A percentile compares a stretch with the other conserved stretches of the same genome.
phyloP scores from a whole-genome alignment of 78 protist genomes.

The Planoprotostelium fungivorum region DNA sequence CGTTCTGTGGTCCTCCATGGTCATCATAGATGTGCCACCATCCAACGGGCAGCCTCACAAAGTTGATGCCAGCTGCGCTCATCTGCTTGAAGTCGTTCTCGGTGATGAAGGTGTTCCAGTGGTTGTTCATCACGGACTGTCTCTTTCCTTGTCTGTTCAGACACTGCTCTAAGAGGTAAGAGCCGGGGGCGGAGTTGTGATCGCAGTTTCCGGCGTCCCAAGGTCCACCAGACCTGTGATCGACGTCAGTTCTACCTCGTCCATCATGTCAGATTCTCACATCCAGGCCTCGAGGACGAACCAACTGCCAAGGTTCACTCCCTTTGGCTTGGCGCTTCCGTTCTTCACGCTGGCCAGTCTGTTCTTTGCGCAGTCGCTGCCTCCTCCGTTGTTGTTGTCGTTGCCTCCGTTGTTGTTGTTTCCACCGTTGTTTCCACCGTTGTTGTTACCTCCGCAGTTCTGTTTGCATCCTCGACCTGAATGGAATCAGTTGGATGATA shows the following conservation, averaged over 20 bases:
- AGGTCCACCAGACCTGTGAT: background rate
- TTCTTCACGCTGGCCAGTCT: background rate
- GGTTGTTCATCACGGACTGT: background rate
- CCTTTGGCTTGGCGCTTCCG: background rate
- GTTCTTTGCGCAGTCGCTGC: background rate
- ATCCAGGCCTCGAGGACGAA: background rate
- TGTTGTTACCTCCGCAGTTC: too few species aligned
- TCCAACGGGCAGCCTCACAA: background rate
- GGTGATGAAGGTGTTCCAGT: background rate
- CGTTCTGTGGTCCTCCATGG: background rate
- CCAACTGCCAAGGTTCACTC: background rate
- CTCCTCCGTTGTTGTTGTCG: too few species aligned
- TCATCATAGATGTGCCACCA: background rate
- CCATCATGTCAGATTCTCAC: too few species aligned
- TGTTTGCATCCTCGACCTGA: too few species aligned
- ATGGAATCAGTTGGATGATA: too few species aligned
- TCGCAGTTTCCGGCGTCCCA: background rate
- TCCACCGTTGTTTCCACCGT: too few species aligned
- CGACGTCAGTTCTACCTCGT: too few species aligned
- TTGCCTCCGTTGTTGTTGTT: too few species aligned
- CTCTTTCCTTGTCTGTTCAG: background rate
- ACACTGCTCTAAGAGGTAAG: background rate
- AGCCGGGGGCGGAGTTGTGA: background rate
- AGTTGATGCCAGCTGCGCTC: background rate
- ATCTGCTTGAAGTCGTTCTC: background rate